Base-by-base conservation (phyloP, 2,329 filamentous ascomycete species). In the Monilinia fructigena region DNA sequence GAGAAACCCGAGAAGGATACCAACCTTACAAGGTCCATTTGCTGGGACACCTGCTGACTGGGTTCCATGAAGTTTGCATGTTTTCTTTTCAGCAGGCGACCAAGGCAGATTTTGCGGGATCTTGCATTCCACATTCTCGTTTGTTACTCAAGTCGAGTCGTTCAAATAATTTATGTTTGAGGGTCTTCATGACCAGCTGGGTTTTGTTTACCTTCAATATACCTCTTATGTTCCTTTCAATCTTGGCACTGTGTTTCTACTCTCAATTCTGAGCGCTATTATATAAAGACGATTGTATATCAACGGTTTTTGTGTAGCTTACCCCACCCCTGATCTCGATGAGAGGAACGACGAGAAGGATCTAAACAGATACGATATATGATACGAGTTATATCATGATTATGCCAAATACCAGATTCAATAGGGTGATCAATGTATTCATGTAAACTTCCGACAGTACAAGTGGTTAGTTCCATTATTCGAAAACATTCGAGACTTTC, bases 1-100 rank as follows among this genome's bases (percentile, higher is more conserved):
- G 4, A 35, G 4, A 59, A 35, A 3, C 26, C 26, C 56, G 20
- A 35, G 42, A 35, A 59, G 42, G 56, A 59, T 35, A 59, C 56
- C 20, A 48, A 48, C 56, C 20, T 23, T 11, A 48, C 56, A 48
- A 4, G 42, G 12, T 59, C 20, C 28, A n/a, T 16, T 48, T 59
- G 6, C 11, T 23, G 42, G 56, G 18, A 59, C 11, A 48, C 35
- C 56, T 59, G 26, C 26, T 59, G 42, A 45, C 26, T 59, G 10
- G 8, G 10, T 61, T 50, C 28, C 31, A 38, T 61, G 58, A 61
- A 61, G 38, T 61, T 61, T 61, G 58, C 58, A 52, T 61, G 58
- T 52, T 61, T 61, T 59, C 16, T 47, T 61, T 61, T 47, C 45
- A 38, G 58, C 47, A 20, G 47, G 23, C 45, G 45, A 38, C 58